Evolutionary conservation across 2,329 filamentous ascomycete species (phyloP).

Genomic region (Claviceps digitariae): DNA sequence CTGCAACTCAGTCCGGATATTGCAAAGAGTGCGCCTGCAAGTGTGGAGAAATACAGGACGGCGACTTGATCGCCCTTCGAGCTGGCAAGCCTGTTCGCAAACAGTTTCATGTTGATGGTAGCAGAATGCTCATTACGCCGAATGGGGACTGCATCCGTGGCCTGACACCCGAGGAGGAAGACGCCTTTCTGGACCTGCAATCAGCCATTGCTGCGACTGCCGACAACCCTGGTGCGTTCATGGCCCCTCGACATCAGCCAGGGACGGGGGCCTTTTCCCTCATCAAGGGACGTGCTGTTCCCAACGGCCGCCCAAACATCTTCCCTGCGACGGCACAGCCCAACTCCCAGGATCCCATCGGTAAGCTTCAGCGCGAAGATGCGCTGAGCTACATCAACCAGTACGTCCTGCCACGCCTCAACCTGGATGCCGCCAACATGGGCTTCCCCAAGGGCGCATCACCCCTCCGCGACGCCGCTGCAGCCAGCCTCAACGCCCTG

Average conservation of each 20-base stretch:
- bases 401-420: slow-evolving; percentile 48
- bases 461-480: slow-evolving; percentile 29
- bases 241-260: slow-evolving; percentile 40
- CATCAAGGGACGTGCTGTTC: slow-evolving; percentile 50
- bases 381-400: slow-evolving; percentile 57
- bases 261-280: slow-evolving; percentile 44
- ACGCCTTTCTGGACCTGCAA: slow-evolving; percentile 57
- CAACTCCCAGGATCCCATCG: slow-evolving; percentile 42
- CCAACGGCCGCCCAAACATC: slow-evolving; percentile 48
- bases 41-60: slow-evolving; percentile 26
- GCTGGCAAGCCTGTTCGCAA: slow-evolving; percentile 47
- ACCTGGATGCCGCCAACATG: slow-evolving; percentile 35
- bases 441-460: slow-evolving; percentile 24
- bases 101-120: slow-evolving; percentile 42
- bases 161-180: slow-evolving; percentile 53
- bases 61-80: slow-evolving; percentile 42
- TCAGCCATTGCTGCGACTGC: slow-evolving; percentile 36
- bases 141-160: slow-evolving; percentile 66
- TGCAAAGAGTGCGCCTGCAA: slow-evolving; percentile 26
- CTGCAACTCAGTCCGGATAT: slow-evolving; percentile 14
- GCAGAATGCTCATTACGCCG: slow-evolving; percentile 59
- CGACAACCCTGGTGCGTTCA: slow-evolving; percentile 40
- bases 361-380: slow-evolving; percentile 53
- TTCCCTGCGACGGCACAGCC: slow-evolving; percentile 37
- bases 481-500: slow-evolving; percentile 38